A percentile compares a stretch with the other conserved stretches of the same genome.
Conservation (phyloP, 257 asterid species). For the Nicotiana benthamiana region DNA sequence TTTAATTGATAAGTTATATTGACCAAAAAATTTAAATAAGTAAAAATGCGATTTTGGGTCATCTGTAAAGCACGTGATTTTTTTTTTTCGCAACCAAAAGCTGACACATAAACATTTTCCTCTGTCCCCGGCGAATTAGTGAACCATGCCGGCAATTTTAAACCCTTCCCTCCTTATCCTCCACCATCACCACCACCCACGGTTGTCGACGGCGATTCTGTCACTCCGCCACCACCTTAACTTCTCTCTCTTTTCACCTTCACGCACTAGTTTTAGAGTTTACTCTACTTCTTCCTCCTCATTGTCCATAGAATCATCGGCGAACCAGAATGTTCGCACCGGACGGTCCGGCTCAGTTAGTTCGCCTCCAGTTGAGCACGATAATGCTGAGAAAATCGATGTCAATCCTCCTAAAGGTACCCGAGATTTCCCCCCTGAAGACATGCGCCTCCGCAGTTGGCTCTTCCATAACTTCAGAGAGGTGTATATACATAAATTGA, state of each 20-base stretch:
- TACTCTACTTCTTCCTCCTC: conserved; percentile 17
- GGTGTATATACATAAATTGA: conserved; percentile 22
- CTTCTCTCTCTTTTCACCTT: conserved; percentile 8
- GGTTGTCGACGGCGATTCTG: conserved; percentile 24
- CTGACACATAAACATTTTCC: too few species aligned
- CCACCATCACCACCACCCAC: conserved; percentile 27
- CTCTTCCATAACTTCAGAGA: conserved; percentile 76
- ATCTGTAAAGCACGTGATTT: too few species aligned
- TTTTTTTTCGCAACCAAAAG: too few species aligned
- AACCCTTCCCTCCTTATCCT: conserved; percentile 48
- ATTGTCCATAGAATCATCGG: conserved; percentile 19
- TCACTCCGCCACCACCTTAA: conserved; percentile 11
- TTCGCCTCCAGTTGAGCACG: conserved; percentile 43
- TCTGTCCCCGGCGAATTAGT: too few species aligned
- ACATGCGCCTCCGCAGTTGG: conserved; percentile 96
- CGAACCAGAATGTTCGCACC: conserved; percentile 36
- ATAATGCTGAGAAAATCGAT: conserved; percentile 51
- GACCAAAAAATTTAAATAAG: too few species aligned
- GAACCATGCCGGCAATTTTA: conserved; percentile 40
- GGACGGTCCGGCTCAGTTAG: conserved; percentile 59
- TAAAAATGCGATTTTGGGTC: too few species aligned
- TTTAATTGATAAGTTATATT: too few species aligned
- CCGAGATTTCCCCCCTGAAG: conserved; percentile 93
- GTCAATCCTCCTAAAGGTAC: conserved; percentile 98
- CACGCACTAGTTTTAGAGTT: conserved; percentile 3